Base-by-base conservation (phyloP, 1,139 yeast species). In the Diutina siamensis region DNA sequence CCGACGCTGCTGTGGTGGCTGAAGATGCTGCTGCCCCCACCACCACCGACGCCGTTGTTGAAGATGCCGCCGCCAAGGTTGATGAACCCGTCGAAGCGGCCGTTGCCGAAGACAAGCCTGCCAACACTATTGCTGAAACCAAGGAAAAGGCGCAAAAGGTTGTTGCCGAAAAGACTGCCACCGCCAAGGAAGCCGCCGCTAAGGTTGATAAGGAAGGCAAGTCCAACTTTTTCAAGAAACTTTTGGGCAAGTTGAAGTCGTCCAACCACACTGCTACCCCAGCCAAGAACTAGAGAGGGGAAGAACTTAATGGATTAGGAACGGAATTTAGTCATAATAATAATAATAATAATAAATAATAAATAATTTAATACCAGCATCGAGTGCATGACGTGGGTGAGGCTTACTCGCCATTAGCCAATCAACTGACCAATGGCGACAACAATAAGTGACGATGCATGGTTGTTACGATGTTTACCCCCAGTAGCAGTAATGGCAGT, bases 171-270 rank as follows among this genome's bases (percentile, higher is more conserved):
- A 59, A 52, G 47, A 67, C 67, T 45, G 58, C 62, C 55, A 62
- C 60, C 22, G 63, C 61, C 42, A 62, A 61, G 45, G 60, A 58
- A 48, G 42, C 42, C 22, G 42, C 42, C 32, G 42, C 20, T n/a
- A 35, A 45, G 48, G 41, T 21, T 15, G 45, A 22, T 22, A 45
- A 48, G 44, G 47, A 31, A 47, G 67, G 72, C 65, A 74, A 73
- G 72, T 67, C 67, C 56, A 68, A 69, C 51, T 62, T 72, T 58
- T 67, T 73, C 63, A 75, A 72, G 68, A 75, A 67, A 61, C 60
- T 73, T 48, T 56, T 71, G 51, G 58, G 62, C 53, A 72, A 69
- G 59, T 64, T 76, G 57, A 76, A 71, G 67, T 68, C 70, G 60
- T 59, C 70, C 41, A 47, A 34, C n/a, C 8, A 25, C 18, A n/a